Evolutionary conservation across 495 filamentous ascomycete species (phyloP), one percentile per base, ranked within the genome.

Genomic region (Penicillium subrubescens): DNA sequence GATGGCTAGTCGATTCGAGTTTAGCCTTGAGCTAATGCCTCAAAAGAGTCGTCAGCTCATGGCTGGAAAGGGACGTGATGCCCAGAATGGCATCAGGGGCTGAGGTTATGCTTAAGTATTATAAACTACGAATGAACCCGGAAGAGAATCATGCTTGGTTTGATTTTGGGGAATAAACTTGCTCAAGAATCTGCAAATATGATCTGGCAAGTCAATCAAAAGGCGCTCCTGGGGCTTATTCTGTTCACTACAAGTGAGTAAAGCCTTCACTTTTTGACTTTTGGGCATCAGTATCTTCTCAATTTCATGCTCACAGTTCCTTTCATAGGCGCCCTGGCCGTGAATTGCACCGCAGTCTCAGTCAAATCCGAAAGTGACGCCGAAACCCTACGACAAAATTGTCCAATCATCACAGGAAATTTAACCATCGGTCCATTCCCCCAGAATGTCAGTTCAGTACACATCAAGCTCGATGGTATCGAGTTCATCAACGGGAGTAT

Each of bases 401-500:
- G 51, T 46, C 48, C 1, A n/a, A 15, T 33, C 1, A 29, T 55
- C 15, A 3, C 15, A 0, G 50, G 60, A 21, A 1, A 53, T 31
- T 12, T 62, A 17, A 19, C 23, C 11, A 34, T 62, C 7, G 51
- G 51, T 29, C 51, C 51, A 8, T 34, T 56, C 27, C 11, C 14
- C 23, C 50, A 55, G 14, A 56, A 34, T 46, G n/a, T 5, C 12
- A 55, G 50, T n/a, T 27, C 27, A 2, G 23, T 54, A 33, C 27
- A 62, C 15, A 21, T 62, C 60, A 55, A 55, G 14, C 50, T 56
- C 2, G 60, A 62, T n/a, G 60, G 60, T 19, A 33, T 62, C 4
- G 37, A 46, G 27, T 19, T 7, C 19, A 51, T 56, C 10, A 35
- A 6, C 27, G 59, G 59, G 25, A 43, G 25, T n/a, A 17, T 61